These are phyloP conservation scores for Eutrema heterophyllum DNA, from an alignment of 345 rosid species.

Conservation along the genomic window DNA sequence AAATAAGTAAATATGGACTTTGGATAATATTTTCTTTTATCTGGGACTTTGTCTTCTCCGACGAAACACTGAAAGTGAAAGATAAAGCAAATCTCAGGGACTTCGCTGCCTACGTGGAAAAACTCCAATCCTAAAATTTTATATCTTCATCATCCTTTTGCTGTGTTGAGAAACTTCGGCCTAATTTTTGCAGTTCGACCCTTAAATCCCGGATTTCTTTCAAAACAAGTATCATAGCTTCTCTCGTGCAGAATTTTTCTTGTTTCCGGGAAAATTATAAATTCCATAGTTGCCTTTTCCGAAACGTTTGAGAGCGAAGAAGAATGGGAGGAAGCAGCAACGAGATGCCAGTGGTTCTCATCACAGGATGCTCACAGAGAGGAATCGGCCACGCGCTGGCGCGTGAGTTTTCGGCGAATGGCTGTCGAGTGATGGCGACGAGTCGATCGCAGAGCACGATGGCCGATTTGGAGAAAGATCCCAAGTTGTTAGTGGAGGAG, in stretches of 20 bases:
- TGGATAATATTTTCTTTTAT: background rate
- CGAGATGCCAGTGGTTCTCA: constrained; percentile 53
- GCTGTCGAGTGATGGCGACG: constrained; percentile 77
- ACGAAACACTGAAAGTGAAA: background rate
- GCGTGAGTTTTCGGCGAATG: constrained; percentile 59
- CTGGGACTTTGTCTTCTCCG: constrained; percentile 14
- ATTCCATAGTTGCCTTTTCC: background rate
- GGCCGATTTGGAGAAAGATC: constrained; percentile 58
- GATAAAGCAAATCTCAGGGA: constrained; percentile 1
- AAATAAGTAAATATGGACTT: background rate
- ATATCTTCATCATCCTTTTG: constrained; percentile 5
- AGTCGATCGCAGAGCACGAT: constrained; percentile 60
- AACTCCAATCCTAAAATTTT: background rate
- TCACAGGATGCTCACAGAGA: constrained; percentile 85
- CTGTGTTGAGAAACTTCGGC: constrained; percentile 12
- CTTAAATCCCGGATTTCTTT: background rate
- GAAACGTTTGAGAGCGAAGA: background rate
- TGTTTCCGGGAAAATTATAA: background rate
- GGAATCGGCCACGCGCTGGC: constrained; percentile 91
- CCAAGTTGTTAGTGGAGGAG: constrained; percentile 60
- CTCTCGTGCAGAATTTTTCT: background rate
- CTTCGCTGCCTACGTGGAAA: background rate
- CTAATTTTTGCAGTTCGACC: constrained; percentile 13
- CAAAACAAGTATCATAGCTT: background rate
- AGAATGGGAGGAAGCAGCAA: constrained; percentile 42